Evolutionary conservation across 2,329 filamentous ascomycete genomes (phyloP).

Genomic region (Diaporthe citri): DNA sequence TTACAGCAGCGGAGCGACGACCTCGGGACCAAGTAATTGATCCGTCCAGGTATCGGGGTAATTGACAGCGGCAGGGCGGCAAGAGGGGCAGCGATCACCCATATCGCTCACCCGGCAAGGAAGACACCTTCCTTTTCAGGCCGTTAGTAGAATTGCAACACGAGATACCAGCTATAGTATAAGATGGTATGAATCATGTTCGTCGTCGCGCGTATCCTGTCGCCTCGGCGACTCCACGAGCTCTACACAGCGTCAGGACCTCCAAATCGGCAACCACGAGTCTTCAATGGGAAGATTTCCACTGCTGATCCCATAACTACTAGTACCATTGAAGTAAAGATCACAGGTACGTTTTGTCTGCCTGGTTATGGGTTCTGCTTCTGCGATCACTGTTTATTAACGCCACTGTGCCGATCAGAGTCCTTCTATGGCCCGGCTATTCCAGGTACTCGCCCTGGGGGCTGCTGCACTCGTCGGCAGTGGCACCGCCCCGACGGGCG

Average conservation of each 20-base stretch:
- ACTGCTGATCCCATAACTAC: not conserved
- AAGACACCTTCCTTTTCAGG: conserved; percentile 30
- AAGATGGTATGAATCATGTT: conserved; percentile 1
- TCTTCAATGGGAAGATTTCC: not conserved
- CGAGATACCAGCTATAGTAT: conserved; percentile 16
- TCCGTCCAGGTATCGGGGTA: conserved; percentile 23
- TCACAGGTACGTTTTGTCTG: not conserved
- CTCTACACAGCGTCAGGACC: not conserved
- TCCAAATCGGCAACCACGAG: not conserved
- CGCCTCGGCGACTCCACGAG: not conserved
- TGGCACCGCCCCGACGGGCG: not conserved
- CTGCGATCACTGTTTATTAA: not conserved
- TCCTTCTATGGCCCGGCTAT: not conserved
- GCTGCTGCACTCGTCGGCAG: conserved; percentile 4
- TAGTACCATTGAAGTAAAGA: not conserved
- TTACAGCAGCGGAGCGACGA: not conserved
- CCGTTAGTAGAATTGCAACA: not conserved
- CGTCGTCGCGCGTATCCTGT: not conserved
- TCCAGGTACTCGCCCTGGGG: conserved; percentile 4
- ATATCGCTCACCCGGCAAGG: conserved; percentile 26
- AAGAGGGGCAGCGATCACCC: conserved; percentile 15
- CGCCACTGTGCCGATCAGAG: not conserved
- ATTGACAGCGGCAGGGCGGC: conserved; percentile 19
- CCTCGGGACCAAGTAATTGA: not conserved
- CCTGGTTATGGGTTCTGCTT: not conserved